phyloP scores from a whole-genome alignment of 176 grass and related monocot genomes.

The Hyparrhenia diplandra region DNA sequence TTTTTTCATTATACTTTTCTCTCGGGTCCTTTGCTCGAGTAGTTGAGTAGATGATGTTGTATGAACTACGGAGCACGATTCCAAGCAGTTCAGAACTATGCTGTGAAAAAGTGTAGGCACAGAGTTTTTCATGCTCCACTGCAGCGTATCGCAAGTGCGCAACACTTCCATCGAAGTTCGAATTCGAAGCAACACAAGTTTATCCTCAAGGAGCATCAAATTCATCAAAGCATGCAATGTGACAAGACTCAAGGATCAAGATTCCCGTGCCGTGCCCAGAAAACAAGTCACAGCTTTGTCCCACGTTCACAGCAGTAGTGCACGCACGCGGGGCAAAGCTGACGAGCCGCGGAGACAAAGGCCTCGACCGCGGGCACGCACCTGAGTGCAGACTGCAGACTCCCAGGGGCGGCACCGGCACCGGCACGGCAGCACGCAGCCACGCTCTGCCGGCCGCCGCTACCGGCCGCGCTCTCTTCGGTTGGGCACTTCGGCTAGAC shows the following conservation, averaged over 20 bases:
- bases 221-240: conserved; percentile 3
- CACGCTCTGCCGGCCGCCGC: background rate
- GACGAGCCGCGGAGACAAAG: background rate
- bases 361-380: background rate
- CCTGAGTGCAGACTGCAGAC: background rate
- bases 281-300: background rate
- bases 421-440: too few relatives aligned
- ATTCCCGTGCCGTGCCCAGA: background rate
- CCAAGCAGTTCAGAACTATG: too few relatives aligned
- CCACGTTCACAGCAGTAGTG: background rate
- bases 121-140: too few relatives aligned
- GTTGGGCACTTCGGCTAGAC: background rate
- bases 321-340: conserved; percentile 4
- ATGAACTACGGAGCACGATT: too few relatives aligned
- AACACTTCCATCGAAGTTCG: too few relatives aligned
- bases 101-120: too few relatives aligned
- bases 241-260: background rate
- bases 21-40: too few relatives aligned
- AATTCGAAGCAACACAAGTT: background rate
- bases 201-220: background rate
- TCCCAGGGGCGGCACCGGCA: background rate
- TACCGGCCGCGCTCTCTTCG: background rate
- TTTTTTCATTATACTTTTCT: too few relatives aligned
- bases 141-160: too few relatives aligned
- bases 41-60: too few relatives aligned